Percentiles rank a stretch among this genome's conserved stretches.
These are phyloP conservation scores for Cnidoscolus chayamansa DNA, from an alignment of 441 rosid genomes.

Conservation along the genomic window DNA sequence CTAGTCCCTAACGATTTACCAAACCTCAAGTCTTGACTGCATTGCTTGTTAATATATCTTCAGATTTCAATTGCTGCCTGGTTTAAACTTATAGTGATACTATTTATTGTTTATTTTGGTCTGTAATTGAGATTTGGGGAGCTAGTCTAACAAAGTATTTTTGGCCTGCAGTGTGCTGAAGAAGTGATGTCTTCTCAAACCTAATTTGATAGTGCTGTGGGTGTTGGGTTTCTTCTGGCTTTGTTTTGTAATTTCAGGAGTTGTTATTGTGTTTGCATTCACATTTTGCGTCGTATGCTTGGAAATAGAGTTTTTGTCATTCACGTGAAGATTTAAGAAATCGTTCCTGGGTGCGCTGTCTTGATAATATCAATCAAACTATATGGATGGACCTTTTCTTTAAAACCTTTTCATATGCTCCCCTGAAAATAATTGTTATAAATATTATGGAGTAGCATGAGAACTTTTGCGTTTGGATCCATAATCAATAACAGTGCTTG, in stretches of 20 bases:
- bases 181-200: constrained; percentile 39
- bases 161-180: constrained; percentile 62
- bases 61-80: background rate
- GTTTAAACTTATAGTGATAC: background rate
- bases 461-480: too few relatives aligned
- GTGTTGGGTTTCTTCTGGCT: constrained; percentile 24
- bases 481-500: too few relatives aligned
- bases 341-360: too few relatives aligned
- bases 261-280: background rate
- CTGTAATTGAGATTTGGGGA: background rate
- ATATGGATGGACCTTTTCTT: too few relatives aligned
- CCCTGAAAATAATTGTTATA: too few relatives aligned
- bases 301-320: too few relatives aligned
- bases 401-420: too few relatives aligned
- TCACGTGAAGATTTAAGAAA: too few relatives aligned
- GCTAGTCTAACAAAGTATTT: constrained; percentile 16
- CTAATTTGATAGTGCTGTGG: constrained; percentile 23
- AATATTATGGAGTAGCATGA: too few relatives aligned
- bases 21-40: background rate
- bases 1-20: background rate
- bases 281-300: too few relatives aligned
- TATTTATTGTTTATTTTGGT: background rate
- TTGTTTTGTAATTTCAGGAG: constrained; percentile 17
- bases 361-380: too few relatives aligned
- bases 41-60: background rate